Percentiles rank a stretch among this genome's conserved stretches.
Evolutionary conservation across 768 basidiomycete species (phyloP).

Genomic region (Tulasnella sp.): DNA sequence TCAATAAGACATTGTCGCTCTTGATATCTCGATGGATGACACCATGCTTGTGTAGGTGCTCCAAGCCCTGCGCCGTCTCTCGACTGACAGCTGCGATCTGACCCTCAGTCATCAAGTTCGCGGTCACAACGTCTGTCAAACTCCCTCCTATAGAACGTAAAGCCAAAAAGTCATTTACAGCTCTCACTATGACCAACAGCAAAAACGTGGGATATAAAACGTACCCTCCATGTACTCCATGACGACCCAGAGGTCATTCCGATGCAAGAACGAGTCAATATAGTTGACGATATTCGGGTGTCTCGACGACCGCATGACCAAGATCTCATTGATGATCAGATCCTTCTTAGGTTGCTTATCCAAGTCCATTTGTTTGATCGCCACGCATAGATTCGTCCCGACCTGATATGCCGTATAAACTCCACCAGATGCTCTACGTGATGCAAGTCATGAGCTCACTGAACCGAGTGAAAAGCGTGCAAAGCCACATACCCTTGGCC

Average conservation of each 20-base stretch:
- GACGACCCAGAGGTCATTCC: constrained; percentile 98
- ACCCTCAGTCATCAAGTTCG: constrained; percentile 94
- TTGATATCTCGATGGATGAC: constrained; percentile 99
- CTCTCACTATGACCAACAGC: neutral
- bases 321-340: constrained; percentile 98
- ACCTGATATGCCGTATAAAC: constrained; percentile 98
- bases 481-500: constrained; percentile 78
- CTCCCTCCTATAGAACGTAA: constrained; percentile 38
- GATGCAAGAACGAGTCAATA: constrained; percentile 95
- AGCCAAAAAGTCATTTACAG: neutral
- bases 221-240: constrained; percentile 99
- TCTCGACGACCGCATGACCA: constrained; percentile 93
- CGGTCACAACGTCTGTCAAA: constrained; percentile 90
- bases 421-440: constrained; percentile 78
- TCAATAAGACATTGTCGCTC: constrained; percentile 92
- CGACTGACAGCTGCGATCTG: constrained; percentile 95
- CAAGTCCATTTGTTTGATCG: constrained; percentile 99
- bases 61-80: constrained; percentile 85
- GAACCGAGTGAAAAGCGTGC: neutral
- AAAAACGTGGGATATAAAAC: neutral
- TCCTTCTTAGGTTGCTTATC: constrained; percentile 99
- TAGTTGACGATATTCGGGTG: constrained; percentile 99
- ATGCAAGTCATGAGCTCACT: neutral
- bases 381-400: constrained; percentile 85
- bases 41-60: constrained; percentile 90